Percentiles rank a stretch among this genome's conserved stretches.
Conservation (phyloP, 768 basidiomycete species). For the Pleurotus salmoneostramineus region DNA sequence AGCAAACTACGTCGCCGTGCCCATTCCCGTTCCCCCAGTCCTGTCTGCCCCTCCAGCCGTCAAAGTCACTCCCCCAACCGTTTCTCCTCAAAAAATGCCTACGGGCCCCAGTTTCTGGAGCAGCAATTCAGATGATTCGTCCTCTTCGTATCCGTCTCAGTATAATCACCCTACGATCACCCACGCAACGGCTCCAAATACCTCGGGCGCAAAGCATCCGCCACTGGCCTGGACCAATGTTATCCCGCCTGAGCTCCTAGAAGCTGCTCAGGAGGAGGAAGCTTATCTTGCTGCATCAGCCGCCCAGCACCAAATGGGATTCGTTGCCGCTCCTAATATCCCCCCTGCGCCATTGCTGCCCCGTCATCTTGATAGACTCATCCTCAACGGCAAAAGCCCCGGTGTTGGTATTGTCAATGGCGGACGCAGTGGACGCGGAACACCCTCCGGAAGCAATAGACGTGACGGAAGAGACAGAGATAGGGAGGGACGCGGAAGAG, state of each 20-base stretch:
- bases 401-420: slow-evolving; percentile 17
- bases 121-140: slow-evolving; percentile 9
- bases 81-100: slow-evolving; percentile 16
- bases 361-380: slow-evolving; percentile 89
- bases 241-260: slow-evolving; percentile 73
- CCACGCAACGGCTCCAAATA: slow-evolving; percentile 8
- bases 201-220: slow-evolving; percentile 16
- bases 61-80: slow-evolving; percentile 21
- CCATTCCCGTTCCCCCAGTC: slow-evolving; percentile 15
- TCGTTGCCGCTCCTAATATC: slow-evolving; percentile 69
- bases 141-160: slow-evolving; percentile 20
- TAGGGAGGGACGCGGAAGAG: slow-evolving; percentile 9
- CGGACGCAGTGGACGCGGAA: slow-evolving; percentile 16
- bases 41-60: slow-evolving; percentile 18
- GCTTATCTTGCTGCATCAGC: slow-evolving; percentile 53
- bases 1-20: slow-evolving; percentile 88
- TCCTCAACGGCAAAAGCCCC: slow-evolving; percentile 59
- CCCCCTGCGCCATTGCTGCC: slow-evolving; percentile 88
- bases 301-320: slow-evolving; percentile 19
- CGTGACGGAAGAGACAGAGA: slow-evolving; percentile 15
- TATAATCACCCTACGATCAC: slow-evolving; percentile 8
- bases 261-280: slow-evolving; percentile 85
- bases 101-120: slow-evolving; percentile 41
- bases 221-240: slow-evolving; percentile 66
- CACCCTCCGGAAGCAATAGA: slow-evolving; percentile 8